These are phyloP conservation scores for Ilex aquifolium DNA, from an alignment of 257 asterid species.

Conservation along the genomic window DNA sequence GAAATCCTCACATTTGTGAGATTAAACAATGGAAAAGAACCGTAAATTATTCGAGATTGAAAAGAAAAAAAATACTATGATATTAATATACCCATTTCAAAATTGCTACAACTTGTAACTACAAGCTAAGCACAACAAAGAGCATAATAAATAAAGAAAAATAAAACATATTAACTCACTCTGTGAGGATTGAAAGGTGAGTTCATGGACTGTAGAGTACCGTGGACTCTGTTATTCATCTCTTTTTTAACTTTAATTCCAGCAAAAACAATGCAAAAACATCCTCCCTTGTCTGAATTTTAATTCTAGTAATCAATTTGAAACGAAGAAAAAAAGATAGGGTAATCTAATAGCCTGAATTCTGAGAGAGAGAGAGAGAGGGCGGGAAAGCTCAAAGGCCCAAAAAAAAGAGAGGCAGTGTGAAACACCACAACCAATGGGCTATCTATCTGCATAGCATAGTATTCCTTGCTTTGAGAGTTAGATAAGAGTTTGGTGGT, in stretches of 20 bases:
- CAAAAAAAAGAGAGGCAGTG: slow-evolving; percentile 11
- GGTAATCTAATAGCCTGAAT: slow-evolving; percentile 9
- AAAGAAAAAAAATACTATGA: background rate
- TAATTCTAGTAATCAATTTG: background rate
- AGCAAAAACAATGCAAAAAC: slow-evolving; percentile 18
- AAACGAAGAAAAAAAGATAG: slow-evolving; percentile 5
- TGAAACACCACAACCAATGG: background rate
- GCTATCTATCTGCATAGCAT: too few relatives aligned
- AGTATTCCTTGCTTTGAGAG: too few relatives aligned
- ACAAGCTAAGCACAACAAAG: background rate
- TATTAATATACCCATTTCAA: too few relatives aligned
- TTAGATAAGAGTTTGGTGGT: too few relatives aligned
- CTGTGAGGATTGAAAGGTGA: slow-evolving; percentile 43
- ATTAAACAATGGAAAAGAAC: too few relatives aligned
- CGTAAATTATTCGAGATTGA: background rate
- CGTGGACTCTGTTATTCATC: slow-evolving; percentile 31
- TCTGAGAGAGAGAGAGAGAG: slow-evolving; percentile 10
- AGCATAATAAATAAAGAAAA: background rate
- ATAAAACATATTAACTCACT: slow-evolving; percentile 25
- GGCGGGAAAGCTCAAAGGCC: slow-evolving; percentile 31
- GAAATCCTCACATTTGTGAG: too few relatives aligned
- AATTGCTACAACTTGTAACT: too few relatives aligned
- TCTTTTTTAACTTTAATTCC: slow-evolving; percentile 10
- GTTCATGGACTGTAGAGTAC: slow-evolving; percentile 27
- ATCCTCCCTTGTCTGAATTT: too few relatives aligned